Base-by-base conservation (phyloP, 345 rosid species). In the Eucalyptus polybractea region DNA sequence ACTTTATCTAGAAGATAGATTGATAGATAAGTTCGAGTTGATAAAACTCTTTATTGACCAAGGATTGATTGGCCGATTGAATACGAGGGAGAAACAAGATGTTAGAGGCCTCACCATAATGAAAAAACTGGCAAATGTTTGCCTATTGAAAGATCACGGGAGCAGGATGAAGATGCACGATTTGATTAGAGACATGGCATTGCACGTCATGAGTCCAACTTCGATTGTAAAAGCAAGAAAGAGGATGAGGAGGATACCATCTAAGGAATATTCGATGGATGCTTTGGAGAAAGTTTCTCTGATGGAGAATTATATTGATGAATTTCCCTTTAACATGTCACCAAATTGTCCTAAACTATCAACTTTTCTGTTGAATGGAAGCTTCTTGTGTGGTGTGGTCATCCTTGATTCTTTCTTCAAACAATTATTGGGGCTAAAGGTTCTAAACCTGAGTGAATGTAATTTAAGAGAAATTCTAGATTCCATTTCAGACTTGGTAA, bases 171-270 rank as follows among this genome's bases (percentile, higher is more conserved):
- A 42, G 51, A 92, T 92, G 93, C 92, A 91, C 80, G 90, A 86
- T 37, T 7, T 93, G 58, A 56, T 91, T 22, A 90, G 92, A 88
- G 92, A 89, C 19, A 88, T 92, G 92, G 91, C 94, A 31, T 22
- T 91, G 25, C 67, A 27, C 17, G 24, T 92, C 15, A 90, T 85
- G 31, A 65, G 81, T 3, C 10, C 6, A 3, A 89, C 47, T 16
- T 22, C 33, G 37, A 27, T 91, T 51, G 90, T 90, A 22, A 53
- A 86, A 33, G 86, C 88, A n/a, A 45, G 88, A 6, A 4, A 56
- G 16, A 8, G 24, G 50, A 4, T 92, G 40, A 19, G 1, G 25
- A 47, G 62, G 11, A 27, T 76, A 5, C 88, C 89, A 2, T 8
- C 31, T 22, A 40, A 54, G 17, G 51, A 47, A 7, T 37, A 87